Conservation (phyloP, 2,329 filamentous ascomycete genomes). For the Microsporum ferrugineum region DNA sequence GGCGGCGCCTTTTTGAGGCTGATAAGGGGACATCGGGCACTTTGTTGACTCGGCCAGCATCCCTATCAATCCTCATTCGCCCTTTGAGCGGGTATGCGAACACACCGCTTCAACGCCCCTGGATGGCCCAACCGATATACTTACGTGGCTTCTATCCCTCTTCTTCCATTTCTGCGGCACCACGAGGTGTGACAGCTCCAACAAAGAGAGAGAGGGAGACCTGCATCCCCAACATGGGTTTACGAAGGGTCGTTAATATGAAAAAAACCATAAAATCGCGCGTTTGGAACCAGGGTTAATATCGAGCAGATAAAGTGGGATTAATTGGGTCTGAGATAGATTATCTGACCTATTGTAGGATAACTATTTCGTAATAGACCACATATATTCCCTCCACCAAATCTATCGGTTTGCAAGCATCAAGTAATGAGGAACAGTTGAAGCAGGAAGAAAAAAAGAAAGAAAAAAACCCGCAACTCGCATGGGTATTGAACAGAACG, state of each 20-base stretch:
- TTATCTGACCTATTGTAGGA: neutral
- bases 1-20: neutral
- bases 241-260: neutral
- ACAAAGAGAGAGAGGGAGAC: neutral
- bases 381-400: neutral
- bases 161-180: neutral
- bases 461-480: neutral
- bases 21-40: neutral
- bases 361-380: conserved; percentile 1
- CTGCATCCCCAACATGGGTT: neutral
- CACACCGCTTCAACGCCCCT: neutral
- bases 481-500: too few species aligned
- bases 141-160: neutral
- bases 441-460: neutral
- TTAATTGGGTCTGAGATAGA: neutral
- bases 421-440: neutral
- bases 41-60: neutral
- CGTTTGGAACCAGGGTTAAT: neutral
- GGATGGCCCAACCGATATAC: neutral
- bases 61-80: too few species aligned
- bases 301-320: neutral
- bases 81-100: neutral
- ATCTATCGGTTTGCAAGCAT: neutral
- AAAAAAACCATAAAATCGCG: neutral
- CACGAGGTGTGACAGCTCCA: neutral